Base-by-base conservation (phyloP, 352 stramenopile species). In the Phytophthora chlamydospora region DNA sequence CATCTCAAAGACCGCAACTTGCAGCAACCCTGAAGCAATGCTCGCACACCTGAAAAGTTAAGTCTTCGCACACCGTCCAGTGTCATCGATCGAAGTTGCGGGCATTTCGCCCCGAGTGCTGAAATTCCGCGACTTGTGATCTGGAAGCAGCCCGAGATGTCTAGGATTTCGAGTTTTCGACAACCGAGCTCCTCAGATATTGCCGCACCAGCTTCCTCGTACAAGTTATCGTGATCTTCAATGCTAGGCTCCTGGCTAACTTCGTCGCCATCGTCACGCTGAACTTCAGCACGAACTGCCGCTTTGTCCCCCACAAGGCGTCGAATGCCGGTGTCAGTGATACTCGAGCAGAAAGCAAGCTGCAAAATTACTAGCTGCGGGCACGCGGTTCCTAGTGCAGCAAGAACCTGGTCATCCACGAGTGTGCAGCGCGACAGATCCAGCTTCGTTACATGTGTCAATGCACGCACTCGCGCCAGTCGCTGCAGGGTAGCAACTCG, bases 91-190 rank as follows among this genome's bases (percentile, higher is more conserved):
- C 71, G 43, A 4, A 94, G 75, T 12, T 61, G 49, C 4, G 44
- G 1, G 19, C 85, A 93, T 9, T 68, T 50, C 1, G 53, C 31
- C 0, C 70, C 78, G 8, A 94, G 41, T 0, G 65, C 58, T 10
- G 46, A 57, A 24, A 91, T 48, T 1, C 76, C 73, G 34, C 52
- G 70, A 51, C 73, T 80, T 5, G 81, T 93, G 44, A 94, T 50
- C 36, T 71, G 80, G 49, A 85, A 88, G 49, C 85, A 94, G 17
- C 83, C 85, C 7, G 78, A 68, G 36, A 94, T 62, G 12, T 94
- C 80, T 11, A 94, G 56, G 12, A 34, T 71, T 38, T 31, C 47
- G n/a, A 93, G 50, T 14, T 69, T 40, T 6, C 56, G 67, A 68
- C 83, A 93, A 0, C 83, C 66, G 33, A 38, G 36, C n/a, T 63